Evolutionary conservation across 2,329 filamentous ascomycete species (phyloP).

Genomic region (Colletotrichum ledebouriae): DNA sequence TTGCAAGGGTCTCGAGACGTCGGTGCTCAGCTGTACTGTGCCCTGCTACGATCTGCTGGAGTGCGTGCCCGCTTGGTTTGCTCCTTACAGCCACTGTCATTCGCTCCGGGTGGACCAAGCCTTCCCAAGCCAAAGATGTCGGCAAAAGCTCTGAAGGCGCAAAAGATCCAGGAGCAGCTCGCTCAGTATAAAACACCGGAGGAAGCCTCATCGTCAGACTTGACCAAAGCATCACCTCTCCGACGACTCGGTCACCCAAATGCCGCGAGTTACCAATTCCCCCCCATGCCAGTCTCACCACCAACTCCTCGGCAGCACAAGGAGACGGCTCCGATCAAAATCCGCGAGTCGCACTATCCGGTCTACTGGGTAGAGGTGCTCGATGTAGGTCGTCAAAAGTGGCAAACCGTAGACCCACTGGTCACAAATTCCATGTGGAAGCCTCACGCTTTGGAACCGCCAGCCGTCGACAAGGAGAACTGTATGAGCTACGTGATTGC

Average conservation of each 20-base stretch:
- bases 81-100: conserved; percentile 87
- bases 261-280: conserved; percentile 66
- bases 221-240: conserved; percentile 55
- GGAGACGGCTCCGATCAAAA: conserved; percentile 54
- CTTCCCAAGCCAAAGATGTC: conserved; percentile 57
- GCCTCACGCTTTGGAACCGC: conserved; percentile 83
- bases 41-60: conserved; percentile 84
- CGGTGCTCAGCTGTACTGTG: conserved; percentile 91
- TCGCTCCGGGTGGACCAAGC: conserved; percentile 67
- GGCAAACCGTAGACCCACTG: conserved; percentile 88
- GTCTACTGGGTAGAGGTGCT: conserved; percentile 97
- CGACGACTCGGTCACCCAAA: conserved; percentile 67
- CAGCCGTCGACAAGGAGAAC: conserved; percentile 81
- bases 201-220: conserved; percentile 46
- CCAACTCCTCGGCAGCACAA: conserved; percentile 49
- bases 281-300: conserved; percentile 56
- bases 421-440: conserved; percentile 84
- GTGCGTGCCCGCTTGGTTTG: conserved; percentile 88
- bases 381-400: conserved; percentile 88
- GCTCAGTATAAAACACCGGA: conserved; percentile 53
- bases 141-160: conserved; percentile 50
- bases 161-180: conserved; percentile 55
- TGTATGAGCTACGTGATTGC: conserved; percentile 85
- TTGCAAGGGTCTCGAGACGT: conserved; percentile 88
- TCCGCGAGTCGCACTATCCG: conserved; percentile 81